Conservation (phyloP, 2,329 filamentous ascomycete species). For the Clarireedia monteithiana region DNA sequence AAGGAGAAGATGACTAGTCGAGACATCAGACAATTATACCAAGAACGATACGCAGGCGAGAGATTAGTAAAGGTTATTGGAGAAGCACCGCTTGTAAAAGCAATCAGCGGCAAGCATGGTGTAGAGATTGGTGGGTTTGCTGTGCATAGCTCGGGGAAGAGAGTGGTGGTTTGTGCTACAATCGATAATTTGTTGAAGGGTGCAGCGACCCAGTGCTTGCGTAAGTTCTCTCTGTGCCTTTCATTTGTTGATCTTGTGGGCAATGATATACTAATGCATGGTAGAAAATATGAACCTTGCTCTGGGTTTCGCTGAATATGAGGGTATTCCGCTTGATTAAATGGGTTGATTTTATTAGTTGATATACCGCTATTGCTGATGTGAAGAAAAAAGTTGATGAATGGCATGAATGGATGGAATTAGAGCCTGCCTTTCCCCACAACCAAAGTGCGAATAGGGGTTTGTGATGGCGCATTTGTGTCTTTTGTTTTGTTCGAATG, state of each 20-base stretch:
- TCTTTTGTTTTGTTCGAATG: no score
- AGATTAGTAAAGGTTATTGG: conserved; percentile 89
- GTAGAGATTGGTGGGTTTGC: conserved; percentile 94
- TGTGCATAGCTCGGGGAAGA: conserved; percentile 81
- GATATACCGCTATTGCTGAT: no score
- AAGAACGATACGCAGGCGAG: conserved; percentile 92
- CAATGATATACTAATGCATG: conserved; percentile 10
- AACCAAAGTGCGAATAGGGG: no score
- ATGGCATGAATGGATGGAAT: no score
- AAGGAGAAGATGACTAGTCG: conserved; percentile 80
- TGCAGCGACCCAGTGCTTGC: conserved; percentile 84
- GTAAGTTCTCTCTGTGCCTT: conserved; percentile 44
- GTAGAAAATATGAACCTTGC: conserved; percentile 88
- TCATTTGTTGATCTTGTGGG: neutral
- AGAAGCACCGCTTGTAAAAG: conserved; percentile 78
- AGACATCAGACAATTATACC: conserved; percentile 89
- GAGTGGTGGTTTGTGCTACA: conserved; percentile 87
- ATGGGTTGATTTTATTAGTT: neutral
- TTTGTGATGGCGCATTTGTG: no score
- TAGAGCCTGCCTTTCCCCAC: no score
- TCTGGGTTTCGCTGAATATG: conserved; percentile 81
- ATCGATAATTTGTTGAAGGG: conserved; percentile 95
- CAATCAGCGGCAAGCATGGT: conserved; percentile 76
- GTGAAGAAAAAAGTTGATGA: no score
- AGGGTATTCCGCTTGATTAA: conserved; percentile 61